Percentiles rank a stretch among this genome's conserved stretches.
These are phyloP conservation scores for Verticillium isaacii DNA, from an alignment of 2,329 filamentous ascomycete genomes.

Conservation along the genomic window DNA sequence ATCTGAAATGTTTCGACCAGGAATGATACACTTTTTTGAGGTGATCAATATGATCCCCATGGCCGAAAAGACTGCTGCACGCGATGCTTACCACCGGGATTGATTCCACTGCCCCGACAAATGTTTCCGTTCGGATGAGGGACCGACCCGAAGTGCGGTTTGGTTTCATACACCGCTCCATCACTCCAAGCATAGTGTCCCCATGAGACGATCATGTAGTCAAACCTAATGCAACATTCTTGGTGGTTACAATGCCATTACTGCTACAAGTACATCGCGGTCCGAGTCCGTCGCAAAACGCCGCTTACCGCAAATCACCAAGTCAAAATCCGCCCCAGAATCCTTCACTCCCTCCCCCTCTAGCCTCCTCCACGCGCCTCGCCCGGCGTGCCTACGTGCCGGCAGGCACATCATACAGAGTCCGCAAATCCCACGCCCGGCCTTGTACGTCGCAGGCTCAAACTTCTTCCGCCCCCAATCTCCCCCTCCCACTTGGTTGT, in stretches of 20 bases:
- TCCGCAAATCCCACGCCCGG: neutral
- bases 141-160: neutral
- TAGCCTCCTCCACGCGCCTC: neutral
- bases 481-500: slow-evolving; percentile 1
- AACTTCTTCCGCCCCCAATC: neutral
- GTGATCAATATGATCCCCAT: neutral
- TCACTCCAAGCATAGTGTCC: neutral
- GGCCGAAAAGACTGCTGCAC: too few relatives aligned
- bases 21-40: neutral
- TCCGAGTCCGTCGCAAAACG: neutral
- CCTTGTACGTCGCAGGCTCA: neutral
- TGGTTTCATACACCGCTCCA: neutral
- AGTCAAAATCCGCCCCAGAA: neutral
- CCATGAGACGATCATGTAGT: neutral
- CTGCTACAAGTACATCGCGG: neutral
- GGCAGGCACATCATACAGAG: neutral
- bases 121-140: neutral
- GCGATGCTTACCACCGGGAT: neutral
- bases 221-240: neutral
- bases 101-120: neutral
- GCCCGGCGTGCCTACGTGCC: neutral
- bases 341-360: neutral
- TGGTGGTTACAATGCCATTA: neutral
- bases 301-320: neutral
- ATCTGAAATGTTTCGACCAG: neutral